Evolutionary conservation across 31 red algal species (phyloP), one percentile per base, ranked within the genome.

Genomic region (Porphyra umbilicalis): DNA sequence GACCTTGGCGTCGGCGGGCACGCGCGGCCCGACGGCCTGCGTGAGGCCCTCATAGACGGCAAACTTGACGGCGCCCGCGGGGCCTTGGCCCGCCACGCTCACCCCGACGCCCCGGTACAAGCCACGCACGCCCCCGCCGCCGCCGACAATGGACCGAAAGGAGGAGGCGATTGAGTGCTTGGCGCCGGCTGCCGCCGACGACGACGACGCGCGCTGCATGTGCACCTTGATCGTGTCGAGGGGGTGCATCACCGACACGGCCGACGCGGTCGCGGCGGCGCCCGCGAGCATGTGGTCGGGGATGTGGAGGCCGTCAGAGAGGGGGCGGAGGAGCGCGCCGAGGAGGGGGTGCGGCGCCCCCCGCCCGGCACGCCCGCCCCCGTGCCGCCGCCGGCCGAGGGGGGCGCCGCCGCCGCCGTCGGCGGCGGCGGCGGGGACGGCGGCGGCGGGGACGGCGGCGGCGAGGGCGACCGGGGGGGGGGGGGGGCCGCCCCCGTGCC

Each of bases 221-320:
- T 84, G 86, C 31, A 88, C 95, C 86, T 98, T 98, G 13, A 98
- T 77, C 18, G 96, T 98, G 86, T 98, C 96, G 86, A 98, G 74
- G 9, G 96, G 96, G 86, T 98, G 96, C 86, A 98, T 88, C 30
- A 92, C 87, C 32, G 80, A 75, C 13, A 95, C 92, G 32, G 92
- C 90, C 11, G 85, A 76, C 20, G 44, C 90, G n/a, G 96, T 87
- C 30, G 96, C 96, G 31, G 80, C 82, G 6, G 92, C 96, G 40
- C 96, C 96, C 32, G 96, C 96, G 36, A 91, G 34, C 35, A 95
- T 36, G 83, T 95, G 92, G 25, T 91, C 92, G 10, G 35, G 76
- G n/a, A 90, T 83, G 78, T 85, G 86, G 25, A 91, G 81, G 32
- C 92, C 92, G 82, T 94, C 92, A 1, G 92, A 80, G 30, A 94